phyloP scores from a whole-genome alignment of 2,329 filamentous ascomycete genomes.

The Colletotrichum cuscutae region DNA sequence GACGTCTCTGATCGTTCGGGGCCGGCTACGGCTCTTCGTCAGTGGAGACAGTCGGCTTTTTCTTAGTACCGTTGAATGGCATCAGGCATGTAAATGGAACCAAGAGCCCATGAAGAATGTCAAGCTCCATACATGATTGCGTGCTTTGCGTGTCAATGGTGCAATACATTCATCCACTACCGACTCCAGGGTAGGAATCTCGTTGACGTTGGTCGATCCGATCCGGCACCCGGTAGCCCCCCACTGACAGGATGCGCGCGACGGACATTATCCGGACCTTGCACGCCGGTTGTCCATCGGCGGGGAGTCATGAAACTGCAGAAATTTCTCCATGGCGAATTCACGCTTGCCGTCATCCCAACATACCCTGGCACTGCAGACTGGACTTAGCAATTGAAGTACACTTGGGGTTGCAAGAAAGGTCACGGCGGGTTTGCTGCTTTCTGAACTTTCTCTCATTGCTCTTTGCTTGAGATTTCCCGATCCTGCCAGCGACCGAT shows the following conservation, averaged over 20 bases:
- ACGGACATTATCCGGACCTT: slow-evolving; percentile 10
- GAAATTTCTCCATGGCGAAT: not conserved
- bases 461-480: not conserved
- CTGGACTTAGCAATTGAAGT: not conserved
- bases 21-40: not conserved
- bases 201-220: not conserved
- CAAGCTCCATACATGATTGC: slow-evolving; percentile 1
- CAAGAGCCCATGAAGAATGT: too few relatives aligned
- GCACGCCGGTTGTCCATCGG: slow-evolving; percentile 14
- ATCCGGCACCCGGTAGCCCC: slow-evolving; percentile 16
- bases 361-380: slow-evolving; percentile 1
- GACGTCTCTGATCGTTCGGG: not conserved
- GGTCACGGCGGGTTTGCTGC: slow-evolving; percentile 5
- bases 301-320: slow-evolving; percentile 3
- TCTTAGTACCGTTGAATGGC: too few relatives aligned
- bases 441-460: not conserved
- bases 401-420: not conserved
- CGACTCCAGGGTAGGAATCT: not conserved
- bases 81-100: too few relatives aligned
- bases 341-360: slow-evolving; percentile 14
- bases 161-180: not conserved
- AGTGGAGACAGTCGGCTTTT: not conserved
- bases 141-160: slow-evolving; percentile 19
- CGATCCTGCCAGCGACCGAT: not conserved
- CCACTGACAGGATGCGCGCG: not conserved